These are phyloP conservation scores for Carpinus viminea DNA, from an alignment of 306 rosid genomes.

Conservation along the genomic window DNA sequence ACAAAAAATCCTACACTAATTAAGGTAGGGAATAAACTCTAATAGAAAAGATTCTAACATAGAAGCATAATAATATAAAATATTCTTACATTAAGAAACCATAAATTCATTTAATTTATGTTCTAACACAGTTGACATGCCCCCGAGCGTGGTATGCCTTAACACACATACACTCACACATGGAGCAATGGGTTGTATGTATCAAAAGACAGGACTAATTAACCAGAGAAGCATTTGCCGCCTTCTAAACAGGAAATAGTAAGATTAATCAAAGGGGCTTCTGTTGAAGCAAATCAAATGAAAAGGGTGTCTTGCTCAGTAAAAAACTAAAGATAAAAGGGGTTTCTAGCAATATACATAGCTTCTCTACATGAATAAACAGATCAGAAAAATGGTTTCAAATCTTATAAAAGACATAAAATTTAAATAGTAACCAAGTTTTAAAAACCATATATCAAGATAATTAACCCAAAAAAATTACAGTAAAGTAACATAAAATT, in stretches of 20 bases:
- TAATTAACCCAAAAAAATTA: not conserved
- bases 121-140: no score
- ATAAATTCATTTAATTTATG: no score
- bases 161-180: no score
- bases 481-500: not conserved
- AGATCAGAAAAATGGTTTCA: not conserved
- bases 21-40: no score
- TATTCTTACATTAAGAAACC: no score
- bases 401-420: not conserved
- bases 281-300: not conserved
- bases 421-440: not conserved
- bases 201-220: not conserved
- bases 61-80: no score
- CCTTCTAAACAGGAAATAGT: not conserved
- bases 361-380: not conserved
- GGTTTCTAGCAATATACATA: not conserved
- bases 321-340: no score
- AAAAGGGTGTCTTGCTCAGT: not conserved
- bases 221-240: not conserved
- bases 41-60: no score
- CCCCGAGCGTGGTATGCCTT: no score
- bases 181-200: no score
- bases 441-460: not conserved
- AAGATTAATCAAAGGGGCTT: not conserved
- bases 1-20: no score